A percentile compares a stretch with the other conserved stretches of the same genome.
phyloP scores from a whole-genome alignment of 2,329 filamentous ascomycete genomes.

The Xylaria sp. region DNA sequence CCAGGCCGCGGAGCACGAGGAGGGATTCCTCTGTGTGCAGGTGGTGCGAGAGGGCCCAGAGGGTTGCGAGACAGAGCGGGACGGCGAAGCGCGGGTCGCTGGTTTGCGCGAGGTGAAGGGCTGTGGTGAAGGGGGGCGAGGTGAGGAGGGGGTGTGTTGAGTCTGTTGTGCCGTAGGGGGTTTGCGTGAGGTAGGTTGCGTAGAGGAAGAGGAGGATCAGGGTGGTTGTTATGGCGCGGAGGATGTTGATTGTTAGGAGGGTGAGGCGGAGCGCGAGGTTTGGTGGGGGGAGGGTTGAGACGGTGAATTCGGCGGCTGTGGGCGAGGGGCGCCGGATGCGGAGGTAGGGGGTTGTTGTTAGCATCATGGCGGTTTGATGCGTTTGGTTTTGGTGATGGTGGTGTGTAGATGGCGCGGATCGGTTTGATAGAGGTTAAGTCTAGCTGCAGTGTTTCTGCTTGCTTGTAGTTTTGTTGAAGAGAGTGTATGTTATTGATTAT shows the following conservation, averaged over 20 bases:
- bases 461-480: background rate
- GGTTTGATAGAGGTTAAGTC: no score
- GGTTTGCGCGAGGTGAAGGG: conserved; percentile 32
- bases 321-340: conserved; percentile 66
- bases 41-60: conserved; percentile 43
- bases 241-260: conserved; percentile 39
- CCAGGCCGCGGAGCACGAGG: conserved; percentile 80
- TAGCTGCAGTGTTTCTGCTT: background rate
- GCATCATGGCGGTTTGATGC: conserved; percentile 37
- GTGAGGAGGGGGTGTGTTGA: conserved; percentile 16
- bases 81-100: conserved; percentile 39
- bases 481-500: background rate
- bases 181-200: conserved; percentile 37
- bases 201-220: conserved; percentile 45
- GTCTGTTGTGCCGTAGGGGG: conserved; percentile 7
- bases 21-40: conserved; percentile 70
- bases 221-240: conserved; percentile 40
- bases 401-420: background rate
- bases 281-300: conserved; percentile 66
- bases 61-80: conserved; percentile 32
- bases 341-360: conserved; percentile 56
- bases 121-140: conserved; percentile 31
- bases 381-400: background rate
- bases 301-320: conserved; percentile 87
- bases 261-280: conserved; percentile 45